Conservation (phyloP, 345 rosid species). For the Cardamine occulta region DNA sequence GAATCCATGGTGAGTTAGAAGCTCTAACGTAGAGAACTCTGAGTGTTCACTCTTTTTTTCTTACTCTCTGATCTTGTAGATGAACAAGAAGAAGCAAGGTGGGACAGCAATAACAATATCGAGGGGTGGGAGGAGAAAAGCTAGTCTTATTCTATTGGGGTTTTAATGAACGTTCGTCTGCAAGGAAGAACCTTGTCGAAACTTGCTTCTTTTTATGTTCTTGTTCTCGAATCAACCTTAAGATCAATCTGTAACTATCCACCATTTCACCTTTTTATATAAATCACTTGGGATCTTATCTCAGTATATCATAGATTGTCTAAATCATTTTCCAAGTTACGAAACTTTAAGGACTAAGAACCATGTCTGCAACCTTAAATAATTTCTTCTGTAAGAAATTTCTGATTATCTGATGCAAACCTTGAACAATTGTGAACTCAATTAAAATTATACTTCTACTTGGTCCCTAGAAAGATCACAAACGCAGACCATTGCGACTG, state of each 20-base stretch:
- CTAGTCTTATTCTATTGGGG: not conserved
- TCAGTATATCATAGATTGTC: not conserved
- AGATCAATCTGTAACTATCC: slow-evolving; percentile 27
- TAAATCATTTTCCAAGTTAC: not conserved
- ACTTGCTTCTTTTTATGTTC: slow-evolving; percentile 1
- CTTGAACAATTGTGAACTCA: not conserved
- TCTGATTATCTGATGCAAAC: slow-evolving; percentile 12
- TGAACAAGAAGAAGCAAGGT: slow-evolving; percentile 33
- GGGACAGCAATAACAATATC: slow-evolving; percentile 33
- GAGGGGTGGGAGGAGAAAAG: slow-evolving; percentile 42
- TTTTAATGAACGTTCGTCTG: not conserved
- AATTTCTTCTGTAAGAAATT: not conserved
- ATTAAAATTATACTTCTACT: too few relatives aligned
- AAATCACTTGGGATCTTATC: not conserved
- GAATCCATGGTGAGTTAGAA: not conserved
- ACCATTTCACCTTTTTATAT: not conserved
- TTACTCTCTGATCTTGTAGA: slow-evolving; percentile 18
- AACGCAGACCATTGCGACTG: not conserved
- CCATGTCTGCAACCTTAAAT: not conserved
- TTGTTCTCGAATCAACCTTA: not conserved
- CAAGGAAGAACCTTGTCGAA: slow-evolving; percentile 15
- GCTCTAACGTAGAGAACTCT: not conserved
- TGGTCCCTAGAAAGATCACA: not conserved
- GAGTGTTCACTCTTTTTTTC: too few relatives aligned
- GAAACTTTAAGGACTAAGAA: not conserved